These are phyloP conservation scores for Thalassiosira hispida DNA, from an alignment of 352 stramenopile genomes.

Conservation along the genomic window DNA sequence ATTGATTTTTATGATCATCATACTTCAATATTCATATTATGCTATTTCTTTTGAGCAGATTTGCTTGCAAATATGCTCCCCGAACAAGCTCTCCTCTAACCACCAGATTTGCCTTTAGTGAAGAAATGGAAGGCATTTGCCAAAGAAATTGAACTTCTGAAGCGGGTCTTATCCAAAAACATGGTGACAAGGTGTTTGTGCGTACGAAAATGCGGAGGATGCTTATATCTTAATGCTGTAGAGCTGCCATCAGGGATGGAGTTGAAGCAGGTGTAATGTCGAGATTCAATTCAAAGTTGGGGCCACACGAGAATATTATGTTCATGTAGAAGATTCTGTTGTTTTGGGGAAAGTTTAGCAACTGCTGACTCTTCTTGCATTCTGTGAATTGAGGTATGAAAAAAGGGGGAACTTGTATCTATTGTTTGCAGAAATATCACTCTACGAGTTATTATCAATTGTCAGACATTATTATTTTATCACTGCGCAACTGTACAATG, in stretches of 20 bases:
- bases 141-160: constrained; percentile 64
- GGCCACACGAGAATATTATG: not conserved
- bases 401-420: no score
- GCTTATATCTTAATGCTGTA: constrained; percentile 73
- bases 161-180: constrained; percentile 73
- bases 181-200: constrained; percentile 44
- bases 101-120: constrained; percentile 75
- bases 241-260: constrained; percentile 66
- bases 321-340: no score
- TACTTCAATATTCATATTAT: no score
- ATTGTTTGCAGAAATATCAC: no score
- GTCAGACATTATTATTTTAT: not conserved
- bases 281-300: not conserved
- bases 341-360: not conserved
- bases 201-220: constrained; percentile 61
- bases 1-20: no score
- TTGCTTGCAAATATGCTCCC: constrained; percentile 80
- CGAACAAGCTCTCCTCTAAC: constrained; percentile 66
- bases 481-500: not conserved
- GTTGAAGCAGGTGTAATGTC: constrained; percentile 46
- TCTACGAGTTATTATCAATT: not conserved
- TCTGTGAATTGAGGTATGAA: no score
- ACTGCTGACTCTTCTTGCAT: not conserved
- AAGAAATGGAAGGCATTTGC: constrained; percentile 84
- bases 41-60: constrained; percentile 23